phyloP scores from a whole-genome alignment of 2,329 filamentous ascomycete genomes.

The Claviceps maximensis region DNA sequence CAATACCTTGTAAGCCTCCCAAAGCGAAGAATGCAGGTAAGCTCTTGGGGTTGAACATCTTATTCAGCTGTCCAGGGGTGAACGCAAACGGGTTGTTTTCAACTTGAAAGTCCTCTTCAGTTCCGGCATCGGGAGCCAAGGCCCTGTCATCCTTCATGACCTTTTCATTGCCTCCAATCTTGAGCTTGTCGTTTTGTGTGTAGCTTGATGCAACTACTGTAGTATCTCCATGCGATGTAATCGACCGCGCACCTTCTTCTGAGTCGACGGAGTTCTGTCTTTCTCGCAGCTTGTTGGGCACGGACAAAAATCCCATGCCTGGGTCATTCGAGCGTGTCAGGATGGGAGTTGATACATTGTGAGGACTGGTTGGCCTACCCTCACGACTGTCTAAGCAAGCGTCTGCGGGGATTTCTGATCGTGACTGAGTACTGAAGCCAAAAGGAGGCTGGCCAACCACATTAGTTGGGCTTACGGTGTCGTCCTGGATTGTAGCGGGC shows the following conservation, averaged over 20 bases:
- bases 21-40: slow-evolving; percentile 68
- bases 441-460: slow-evolving; percentile 17
- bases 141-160: slow-evolving; percentile 56
- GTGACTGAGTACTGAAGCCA: slow-evolving; percentile 14
- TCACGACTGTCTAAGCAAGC: slow-evolving; percentile 53
- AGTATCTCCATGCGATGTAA: slow-evolving; percentile 49
- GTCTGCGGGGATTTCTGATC: slow-evolving; percentile 36
- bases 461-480: slow-evolving; percentile 27
- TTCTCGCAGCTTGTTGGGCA: slow-evolving; percentile 45
- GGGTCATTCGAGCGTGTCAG: slow-evolving; percentile 32
- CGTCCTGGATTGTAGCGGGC: slow-evolving; percentile 25
- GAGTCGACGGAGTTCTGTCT: slow-evolving; percentile 60
- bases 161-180: slow-evolving; percentile 32
- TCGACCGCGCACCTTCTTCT: slow-evolving; percentile 44
- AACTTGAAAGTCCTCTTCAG: slow-evolving; percentile 62
- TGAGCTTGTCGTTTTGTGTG: slow-evolving; percentile 27
- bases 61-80: slow-evolving; percentile 68
- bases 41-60: slow-evolving; percentile 83
- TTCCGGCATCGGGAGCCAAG: slow-evolving; percentile 61
- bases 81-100: slow-evolving; percentile 78
- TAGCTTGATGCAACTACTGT: slow-evolving; percentile 37
- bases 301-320: slow-evolving; percentile 45
- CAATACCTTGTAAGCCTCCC: slow-evolving; percentile 64
- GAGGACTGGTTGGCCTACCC: slow-evolving; percentile 55
- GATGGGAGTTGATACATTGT: slow-evolving; percentile 54